Base-by-base conservation (phyloP, 225 moss, liverwort and hornwort genomes). In the Polytrichum commune region DNA sequence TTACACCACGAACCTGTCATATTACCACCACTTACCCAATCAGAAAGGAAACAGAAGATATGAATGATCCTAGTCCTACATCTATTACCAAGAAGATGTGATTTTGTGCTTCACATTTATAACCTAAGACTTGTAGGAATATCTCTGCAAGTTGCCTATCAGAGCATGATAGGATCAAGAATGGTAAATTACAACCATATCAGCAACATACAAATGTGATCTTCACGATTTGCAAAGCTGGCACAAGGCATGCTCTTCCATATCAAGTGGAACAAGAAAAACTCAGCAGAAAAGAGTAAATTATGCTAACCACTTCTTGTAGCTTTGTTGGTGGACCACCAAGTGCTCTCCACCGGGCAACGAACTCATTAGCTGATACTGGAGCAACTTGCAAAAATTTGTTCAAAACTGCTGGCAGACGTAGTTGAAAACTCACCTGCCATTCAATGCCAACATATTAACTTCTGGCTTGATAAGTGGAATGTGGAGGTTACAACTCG, bases 381-480 rank as follows among this genome's bases (percentile, higher is more conserved):
- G 91, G 92, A 74, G 96, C 90, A 67, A 90, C 89, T 89, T 90
- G 96, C 70, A 96, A 68, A 79, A 96, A 93, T 80, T 96, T 96
- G 83, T 88, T 92, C 78, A 96, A 68, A 38, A 89, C 80, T 20
- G 86, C 88, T 76, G 96, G 93, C 70, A 96, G 32, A 25, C 86
- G 90, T 62, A 80, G 74, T 67, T 90, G 83, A 54, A 93, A 75
- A 79, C 69, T 90, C 63, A 96, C 92, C 96, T 96, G 84, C 80
- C 71, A 74, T 72, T 63, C 53, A 67, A 46, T 3, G 46, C 62
- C 46, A 23, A 25, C 62, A 66, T 19, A 38, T 80, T 63, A 75
- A 66, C 18, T 24, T 75, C 62, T 13, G 46, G 16, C 46, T 13
- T 3, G 0, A 46, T 46, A 13, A 46, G 46, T 46, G 24, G n/a